Evolutionary conservation across 768 basidiomycete genomes (phyloP), one percentile per base, ranked within the genome.

Genomic region (Trametes cingulata): DNA sequence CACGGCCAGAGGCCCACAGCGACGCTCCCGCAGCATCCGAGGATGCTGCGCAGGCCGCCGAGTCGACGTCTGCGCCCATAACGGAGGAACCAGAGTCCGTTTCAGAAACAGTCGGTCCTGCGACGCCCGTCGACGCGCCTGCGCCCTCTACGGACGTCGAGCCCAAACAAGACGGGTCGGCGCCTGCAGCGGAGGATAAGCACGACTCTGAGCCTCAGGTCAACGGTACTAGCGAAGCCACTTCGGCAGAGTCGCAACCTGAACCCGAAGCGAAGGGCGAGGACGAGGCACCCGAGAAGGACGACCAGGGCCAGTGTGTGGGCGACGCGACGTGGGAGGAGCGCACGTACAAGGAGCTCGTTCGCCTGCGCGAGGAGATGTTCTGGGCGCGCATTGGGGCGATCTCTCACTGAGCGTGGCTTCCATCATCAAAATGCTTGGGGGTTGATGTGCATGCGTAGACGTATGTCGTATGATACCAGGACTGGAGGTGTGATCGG

Each of bases 291-390:
- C 8, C 40, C 25, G 60, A 52, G 9, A 73, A 73, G 17, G 69
- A 62, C 2, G 77, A 79, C 47, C 65, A 65, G 9, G 77, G 77
- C 15, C 73, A 75, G 27, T 90, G 82, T 60, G 78, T 90, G 25
- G 82, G 85, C 14, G 83, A 89, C 46, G 74, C 80, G 27, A 90
- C 87, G 4, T 93, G 93, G 92, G 92, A 93, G 72, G 92, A 93
- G 70, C 80, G 85, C 51, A 86, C 88, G 19, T 94, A 91, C 91
- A 88, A 86, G 67, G 89, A 92, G 74, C 70, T 95, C 19, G 78
- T 85, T 17, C 79, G 79, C 43, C 71, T 95, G 63, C 82, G 85
- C 60, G 90, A 93, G 71, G 87, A 90, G 42, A 89, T 94, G 90
- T 94, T 90, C 71, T 93, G 85, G 88, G 88, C 91, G 20, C 76